Conservation (phyloP, 108 stramenopile species). For the Nannochloropsis oceanica region DNA sequence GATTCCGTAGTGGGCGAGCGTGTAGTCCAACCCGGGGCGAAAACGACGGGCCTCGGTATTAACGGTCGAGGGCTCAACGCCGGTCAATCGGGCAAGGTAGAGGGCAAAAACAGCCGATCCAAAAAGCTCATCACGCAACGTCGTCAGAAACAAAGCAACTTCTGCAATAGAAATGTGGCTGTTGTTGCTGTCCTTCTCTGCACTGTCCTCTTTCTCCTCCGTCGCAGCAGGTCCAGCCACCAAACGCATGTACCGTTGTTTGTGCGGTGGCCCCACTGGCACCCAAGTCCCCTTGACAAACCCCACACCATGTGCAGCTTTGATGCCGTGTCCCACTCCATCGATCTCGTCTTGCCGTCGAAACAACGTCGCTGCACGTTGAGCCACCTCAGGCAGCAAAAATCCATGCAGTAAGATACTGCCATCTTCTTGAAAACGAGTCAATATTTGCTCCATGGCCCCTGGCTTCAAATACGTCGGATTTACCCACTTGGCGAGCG, state of each 20-base stretch:
- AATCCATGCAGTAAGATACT: background rate
- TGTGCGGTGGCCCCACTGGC: slow-evolving; percentile 74
- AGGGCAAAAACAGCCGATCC: slow-evolving; percentile 46
- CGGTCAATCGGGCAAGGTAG: slow-evolving; percentile 46
- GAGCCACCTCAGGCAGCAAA: slow-evolving; percentile 2
- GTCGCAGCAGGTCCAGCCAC: background rate
- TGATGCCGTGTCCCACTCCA: slow-evolving; percentile 42
- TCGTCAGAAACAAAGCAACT: background rate
- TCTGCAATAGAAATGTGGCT: background rate
- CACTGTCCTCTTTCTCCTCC: too few relatives aligned
- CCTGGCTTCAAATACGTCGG: slow-evolving; percentile 6
- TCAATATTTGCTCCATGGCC: background rate
- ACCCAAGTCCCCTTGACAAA: slow-evolving; percentile 58
- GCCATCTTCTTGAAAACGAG: background rate
- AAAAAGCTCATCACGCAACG: slow-evolving; percentile 39
- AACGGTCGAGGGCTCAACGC: slow-evolving; percentile 33
- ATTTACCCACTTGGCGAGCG: slow-evolving; percentile 20
- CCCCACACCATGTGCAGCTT: slow-evolving; percentile 43
- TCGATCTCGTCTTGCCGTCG: slow-evolving; percentile 37
- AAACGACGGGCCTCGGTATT: slow-evolving; percentile 57
- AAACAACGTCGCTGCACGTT: slow-evolving; percentile 5
- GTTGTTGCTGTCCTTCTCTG: too few relatives aligned
- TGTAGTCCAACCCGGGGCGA: slow-evolving; percentile 88
- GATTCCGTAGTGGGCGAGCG: slow-evolving; percentile 79
- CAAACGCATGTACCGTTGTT: slow-evolving; percentile 60